A percentile compares a stretch with the other conserved stretches of the same genome.
These are phyloP conservation scores for Leucosporidium scottii DNA, from an alignment of 768 basidiomycete genomes.

Conservation along the genomic window DNA sequence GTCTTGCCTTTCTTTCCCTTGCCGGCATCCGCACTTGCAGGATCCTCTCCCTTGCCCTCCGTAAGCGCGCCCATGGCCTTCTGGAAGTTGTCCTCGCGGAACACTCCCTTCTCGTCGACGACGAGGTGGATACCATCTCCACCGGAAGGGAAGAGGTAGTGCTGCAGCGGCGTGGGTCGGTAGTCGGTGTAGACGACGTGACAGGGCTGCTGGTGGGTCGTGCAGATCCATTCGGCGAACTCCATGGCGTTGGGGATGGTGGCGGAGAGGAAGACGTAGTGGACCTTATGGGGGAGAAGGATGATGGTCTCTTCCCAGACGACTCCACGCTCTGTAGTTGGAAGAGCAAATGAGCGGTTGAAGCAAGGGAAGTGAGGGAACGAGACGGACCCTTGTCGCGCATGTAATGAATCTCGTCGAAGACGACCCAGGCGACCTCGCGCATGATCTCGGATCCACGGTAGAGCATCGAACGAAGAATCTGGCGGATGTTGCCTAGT, in stretches of 20 bases:
- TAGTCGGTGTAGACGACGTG: constrained; percentile 99
- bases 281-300: constrained; percentile 87
- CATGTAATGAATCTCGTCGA: constrained; percentile 99
- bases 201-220: constrained; percentile 93
- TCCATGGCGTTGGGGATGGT: constrained; percentile 99
- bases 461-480: constrained; percentile 96
- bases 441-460: constrained; percentile 98
- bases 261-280: constrained; percentile 96
- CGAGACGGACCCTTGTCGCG: constrained; percentile 63
- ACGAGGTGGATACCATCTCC: constrained; percentile 96
- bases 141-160: constrained; percentile 94
- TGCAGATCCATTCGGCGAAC: constrained; percentile 98
- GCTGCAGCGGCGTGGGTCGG: constrained; percentile 93
- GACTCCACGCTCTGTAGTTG: constrained; percentile 74
- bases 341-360: not conserved
- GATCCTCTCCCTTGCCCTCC: constrained; percentile 43
- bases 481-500: constrained; percentile 48
- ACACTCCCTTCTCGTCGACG: constrained; percentile 97
- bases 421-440: constrained; percentile 99
- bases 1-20: constrained; percentile 87
- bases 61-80: constrained; percentile 89
- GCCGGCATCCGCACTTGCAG: constrained; percentile 74
- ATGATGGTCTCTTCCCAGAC: constrained; percentile 99
- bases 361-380: not conserved
- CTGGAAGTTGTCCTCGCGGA: constrained; percentile 92